Conservation (phyloP, 306 rosid species). For the Sicyos edulis region DNA sequence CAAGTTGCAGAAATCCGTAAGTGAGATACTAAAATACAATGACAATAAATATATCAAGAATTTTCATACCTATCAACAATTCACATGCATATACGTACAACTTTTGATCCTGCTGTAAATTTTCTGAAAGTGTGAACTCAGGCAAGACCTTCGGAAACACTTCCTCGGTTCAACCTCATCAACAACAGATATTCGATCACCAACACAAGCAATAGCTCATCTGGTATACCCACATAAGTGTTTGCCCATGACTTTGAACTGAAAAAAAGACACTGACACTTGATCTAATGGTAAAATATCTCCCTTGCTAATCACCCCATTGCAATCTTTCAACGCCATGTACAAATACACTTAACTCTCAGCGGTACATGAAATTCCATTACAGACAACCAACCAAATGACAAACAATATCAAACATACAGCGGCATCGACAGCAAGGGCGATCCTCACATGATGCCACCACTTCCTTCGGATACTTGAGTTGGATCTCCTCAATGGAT, state of each 20-base stretch:
- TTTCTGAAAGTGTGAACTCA: constrained; percentile 4
- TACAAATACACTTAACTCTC: constrained; percentile 21
- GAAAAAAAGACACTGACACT: neutral
- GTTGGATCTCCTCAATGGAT: constrained; percentile 58
- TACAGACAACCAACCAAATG: constrained; percentile 65
- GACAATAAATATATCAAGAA: neutral
- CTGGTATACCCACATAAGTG: too few relatives aligned
- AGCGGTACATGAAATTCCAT: constrained; percentile 54
- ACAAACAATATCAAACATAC: constrained; percentile 54
- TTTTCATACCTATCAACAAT: constrained; percentile 4
- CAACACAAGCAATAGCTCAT: too few relatives aligned
- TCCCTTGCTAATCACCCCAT: neutral
- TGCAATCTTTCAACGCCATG: neutral
- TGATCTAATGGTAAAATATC: neutral
- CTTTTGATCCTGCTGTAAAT: neutral
- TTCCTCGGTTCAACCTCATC: neutral
- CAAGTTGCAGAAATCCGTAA: neutral
- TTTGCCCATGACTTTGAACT: too few relatives aligned
- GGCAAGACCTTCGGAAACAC: constrained; percentile 1
- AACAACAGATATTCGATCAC: neutral
- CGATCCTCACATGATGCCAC: constrained; percentile 86
- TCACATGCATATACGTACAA: neutral
- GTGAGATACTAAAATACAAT: neutral
- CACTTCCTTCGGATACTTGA: constrained; percentile 57
- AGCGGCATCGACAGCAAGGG: constrained; percentile 80